phyloP scores from a whole-genome alignment of 352 stramenopile species.

The Vaucheria bursata region DNA sequence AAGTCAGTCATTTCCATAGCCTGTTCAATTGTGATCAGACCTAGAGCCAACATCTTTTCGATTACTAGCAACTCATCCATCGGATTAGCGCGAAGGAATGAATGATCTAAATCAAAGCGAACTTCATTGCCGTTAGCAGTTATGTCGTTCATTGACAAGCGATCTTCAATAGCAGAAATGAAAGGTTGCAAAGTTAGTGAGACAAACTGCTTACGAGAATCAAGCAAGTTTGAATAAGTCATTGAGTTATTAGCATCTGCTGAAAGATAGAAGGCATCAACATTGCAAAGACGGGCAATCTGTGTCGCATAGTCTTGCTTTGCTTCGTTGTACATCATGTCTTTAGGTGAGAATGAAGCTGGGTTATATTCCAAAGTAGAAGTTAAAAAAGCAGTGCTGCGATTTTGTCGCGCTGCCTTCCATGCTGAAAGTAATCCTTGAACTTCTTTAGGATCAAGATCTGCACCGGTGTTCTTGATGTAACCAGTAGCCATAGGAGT shows the following conservation, averaged over 20 bases:
- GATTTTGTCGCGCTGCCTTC: constrained; percentile 4
- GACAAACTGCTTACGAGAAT: constrained; percentile 7
- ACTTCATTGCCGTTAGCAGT: constrained; percentile 6
- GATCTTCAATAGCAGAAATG: constrained; percentile 8
- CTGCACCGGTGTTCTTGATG: constrained; percentile 4
- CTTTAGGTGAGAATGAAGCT: constrained; percentile 7
- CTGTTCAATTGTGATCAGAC: constrained; percentile 7
- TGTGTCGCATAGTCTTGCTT: constrained; percentile 6
- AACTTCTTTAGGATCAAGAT: constrained; percentile 8
- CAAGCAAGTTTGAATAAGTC: constrained; percentile 8
- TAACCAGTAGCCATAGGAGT: constrained; percentile 6
- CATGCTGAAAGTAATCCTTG: constrained; percentile 7
- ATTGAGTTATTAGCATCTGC: constrained; percentile 8
- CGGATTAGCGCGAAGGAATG: constrained; percentile 4
- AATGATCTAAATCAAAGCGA: constrained; percentile 8
- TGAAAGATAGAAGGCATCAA: constrained; percentile 8
- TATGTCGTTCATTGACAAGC: constrained; percentile 7
- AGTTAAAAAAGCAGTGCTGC: constrained; percentile 7
- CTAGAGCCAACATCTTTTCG: constrained; percentile 6
- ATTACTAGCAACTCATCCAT: constrained; percentile 8
- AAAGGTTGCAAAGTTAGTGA: constrained; percentile 8
- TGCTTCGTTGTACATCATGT: constrained; percentile 7
- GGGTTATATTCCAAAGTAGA: constrained; percentile 8
- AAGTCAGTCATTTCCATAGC: constrained; percentile 7
- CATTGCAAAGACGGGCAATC: constrained; percentile 5